Evolutionary conservation across 306 rosid species (phyloP), one percentile per base, ranked within the genome.

Genomic region (Purshia tridentata): DNA sequence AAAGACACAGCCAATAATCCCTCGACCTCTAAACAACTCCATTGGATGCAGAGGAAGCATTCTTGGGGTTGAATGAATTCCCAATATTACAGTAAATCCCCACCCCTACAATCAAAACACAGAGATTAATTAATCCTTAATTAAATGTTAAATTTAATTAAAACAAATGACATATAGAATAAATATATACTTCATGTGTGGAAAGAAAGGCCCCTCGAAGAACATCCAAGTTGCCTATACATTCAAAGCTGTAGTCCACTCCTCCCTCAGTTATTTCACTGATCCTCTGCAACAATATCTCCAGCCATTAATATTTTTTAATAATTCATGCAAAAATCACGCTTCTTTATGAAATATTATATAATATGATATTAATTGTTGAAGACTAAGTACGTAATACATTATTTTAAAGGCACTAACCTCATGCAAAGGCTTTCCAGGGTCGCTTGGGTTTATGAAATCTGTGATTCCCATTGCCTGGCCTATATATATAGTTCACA

Each of bases 1-100:
- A 70, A 92, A 92, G 9, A 88, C 29, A 0, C 90, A 88, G 50
- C 79, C 93, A 7, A 70, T 63, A 1, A 92, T 78, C 18, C 58
- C 61, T 45, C 98, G 85, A 23, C 98, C 98, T 19, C 2, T 3
- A n/a, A 92, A 88, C 67, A 92, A 72, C 75, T 92, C 96, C 98
- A 92, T 92, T 46, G 98, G 93, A 51, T 92, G 98, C 18, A 92
- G 69, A 4, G 93, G 93, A 41, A 92, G 87, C 86, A 82, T 58
- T 16, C 37, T 77, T 53, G 98, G 96, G 46, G 84, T 56, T 60
- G 84, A 0, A 67, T 88, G 98, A 61, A 89, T 79, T 69, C 98
- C 98, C 81, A 92, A 29, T 4, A 90, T n/a, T 67, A 88, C 92
- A 3, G 90, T 83, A 53, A 81, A 78, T 44, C 98, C 98, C 90